Evolutionary conservation across 331 rosid genomes (phyloP), one percentile per base, ranked within the genome.

Genomic region (Arachis monticola): DNA sequence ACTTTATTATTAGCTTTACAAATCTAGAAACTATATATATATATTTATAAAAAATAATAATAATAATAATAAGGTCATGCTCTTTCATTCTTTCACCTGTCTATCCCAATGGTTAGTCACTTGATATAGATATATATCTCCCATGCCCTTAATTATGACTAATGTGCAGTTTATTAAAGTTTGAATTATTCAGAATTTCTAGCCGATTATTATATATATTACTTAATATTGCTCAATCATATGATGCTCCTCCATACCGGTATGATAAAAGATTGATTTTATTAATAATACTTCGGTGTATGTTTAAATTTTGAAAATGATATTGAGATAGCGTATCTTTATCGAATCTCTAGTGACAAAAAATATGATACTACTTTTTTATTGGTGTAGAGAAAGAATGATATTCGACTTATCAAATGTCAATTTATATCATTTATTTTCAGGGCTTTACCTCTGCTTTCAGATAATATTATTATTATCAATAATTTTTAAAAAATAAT

Each of bases 191-290:
- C 27, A 22, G 27, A 22, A 22, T 22, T 22, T 22, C 27, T 22
- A 22, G 27, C 27, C 27, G 27, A 22, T 22, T 17, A 17, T 17
- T 17, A 17, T 17, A 17, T 17, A 17, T 17, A 44, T 44, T 77
- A 59, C 69, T 60, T 59, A 70, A 70, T 52, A 70, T 62, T 52
- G 66, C 58, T 62, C 77, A 77, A 70, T 77, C 81, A 61, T 77
- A 40, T 60, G 71, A 5, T 59, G 62, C 10, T 44, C 58, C 41
- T 30, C 48, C 27, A 30, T 60, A 47, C 31, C 59, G 7, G 4
- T 50, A 6, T 66, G 3, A 45, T 22, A 58, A 32, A 42, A 12
- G 5, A 53, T 10, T 48, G 13, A 46, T 71, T 72, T 71, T 57
- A 64, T 46, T 71, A 47, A 47, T 31, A 72, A 56, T 17, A 45